Evolutionary conservation across 805 yeast species (phyloP), one percentile per base, ranked within the genome.

Genomic region (Millerozyma miso): DNA sequence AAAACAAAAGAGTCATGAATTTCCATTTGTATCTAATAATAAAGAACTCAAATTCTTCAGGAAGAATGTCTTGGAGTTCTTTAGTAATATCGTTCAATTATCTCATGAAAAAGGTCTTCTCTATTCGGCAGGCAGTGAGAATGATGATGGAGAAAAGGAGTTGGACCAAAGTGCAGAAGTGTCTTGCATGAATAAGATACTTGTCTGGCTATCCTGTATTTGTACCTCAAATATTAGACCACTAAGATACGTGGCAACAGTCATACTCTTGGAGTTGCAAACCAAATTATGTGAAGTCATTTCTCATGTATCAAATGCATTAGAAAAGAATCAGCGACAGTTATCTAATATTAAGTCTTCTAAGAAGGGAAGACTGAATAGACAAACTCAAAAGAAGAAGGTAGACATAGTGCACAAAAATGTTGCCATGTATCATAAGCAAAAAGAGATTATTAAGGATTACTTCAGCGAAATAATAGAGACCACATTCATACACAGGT

Each of bases 191-290:
- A 80, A 70, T 35, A 78, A 78, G 43, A 42, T 87, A 2, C 56
- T 85, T 20, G 77, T 85, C 3, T 89, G 97, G 97, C 61, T 89
- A 13, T 73, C 84, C 1, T 76, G 88, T 0, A 65, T 90, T 41
- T 78, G 91, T 1, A 79, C 87, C 0, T 79, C 88, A 15, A 74
- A 79, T 31, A 65, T 85, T 7, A 72, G 96, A 48, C 77, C 93
- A 1, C 70, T 90, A 44, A 73, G 97, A 56, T 80, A 73, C 51
- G 76, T 80, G 2, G 66, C 96, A 0, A 80, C 95, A 0, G 46
- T 77, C 3, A 64, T 81, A 3, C 65, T 85, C 18, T 70, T 86
- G 29, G 60, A 69, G 8, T 74, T 88, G 46, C 83, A 85, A 54
- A 75, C 83, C 6, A 67, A 74, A 8, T 58, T 89, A 33, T 80